These are phyloP conservation scores for Pseudogymnoascus destructans DNA, from an alignment of 2,329 filamentous ascomycete species.

Conservation along the genomic window DNA sequence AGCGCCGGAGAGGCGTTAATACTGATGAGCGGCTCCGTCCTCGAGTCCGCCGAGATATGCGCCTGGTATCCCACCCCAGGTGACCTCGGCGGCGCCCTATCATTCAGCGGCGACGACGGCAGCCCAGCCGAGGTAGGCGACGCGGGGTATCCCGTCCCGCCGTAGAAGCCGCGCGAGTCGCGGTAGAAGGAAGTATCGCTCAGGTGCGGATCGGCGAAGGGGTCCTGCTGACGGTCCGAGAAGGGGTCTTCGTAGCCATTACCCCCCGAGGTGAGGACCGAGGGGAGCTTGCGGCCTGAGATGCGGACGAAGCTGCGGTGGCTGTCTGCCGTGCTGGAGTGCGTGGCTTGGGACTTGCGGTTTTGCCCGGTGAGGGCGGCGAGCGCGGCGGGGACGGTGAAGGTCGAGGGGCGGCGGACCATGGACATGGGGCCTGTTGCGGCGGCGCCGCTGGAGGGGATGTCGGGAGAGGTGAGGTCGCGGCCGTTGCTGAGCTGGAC, in stretches of 20 bases:
- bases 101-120: slow-evolving; percentile 12
- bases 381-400: slow-evolving; percentile 37
- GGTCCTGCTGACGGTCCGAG: slow-evolving; percentile 23
- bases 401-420: slow-evolving; percentile 27
- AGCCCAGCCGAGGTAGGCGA: slow-evolving; percentile 9
- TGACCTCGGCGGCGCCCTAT: slow-evolving; percentile 26
- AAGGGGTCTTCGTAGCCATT: slow-evolving; percentile 47
- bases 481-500: slow-evolving; percentile 32
- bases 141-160: slow-evolving; percentile 18
- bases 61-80: slow-evolving; percentile 8
- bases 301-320: slow-evolving; percentile 50
- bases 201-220: slow-evolving; percentile 29
- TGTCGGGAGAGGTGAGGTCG: slow-evolving; percentile 23
- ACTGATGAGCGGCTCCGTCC: neutral
- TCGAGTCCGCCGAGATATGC: slow-evolving; percentile 19
- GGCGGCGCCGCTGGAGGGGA: slow-evolving; percentile 19
- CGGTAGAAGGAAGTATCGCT: slow-evolving; percentile 41
- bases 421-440: neutral
- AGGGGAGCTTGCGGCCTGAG: slow-evolving; percentile 50
- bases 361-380: slow-evolving; percentile 31
- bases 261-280: slow-evolving; percentile 47
- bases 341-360: slow-evolving; percentile 23
- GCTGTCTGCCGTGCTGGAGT: slow-evolving; percentile 12
- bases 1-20: slow-evolving; percentile 36
- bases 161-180: slow-evolving; percentile 36